Conservation (phyloP, 768 basidiomycete genomes). For the Boletus subcaerulescens region DNA sequence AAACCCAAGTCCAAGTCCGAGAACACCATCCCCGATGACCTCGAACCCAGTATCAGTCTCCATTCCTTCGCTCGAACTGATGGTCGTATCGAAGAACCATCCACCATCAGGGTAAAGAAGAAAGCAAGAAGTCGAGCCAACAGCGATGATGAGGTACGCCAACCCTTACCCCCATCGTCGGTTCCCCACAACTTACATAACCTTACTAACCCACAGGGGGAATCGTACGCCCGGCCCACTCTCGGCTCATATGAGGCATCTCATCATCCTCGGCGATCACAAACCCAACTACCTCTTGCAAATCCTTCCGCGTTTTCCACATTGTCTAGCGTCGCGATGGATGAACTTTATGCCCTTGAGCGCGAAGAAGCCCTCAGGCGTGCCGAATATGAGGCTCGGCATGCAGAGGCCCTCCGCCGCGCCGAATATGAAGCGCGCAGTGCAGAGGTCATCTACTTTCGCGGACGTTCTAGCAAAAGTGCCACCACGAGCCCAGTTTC, state of each 20-base stretch:
- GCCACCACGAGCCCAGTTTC: constrained; percentile 65
- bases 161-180: constrained; percentile 9
- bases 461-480: constrained; percentile 51
- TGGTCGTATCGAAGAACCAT: constrained; percentile 20
- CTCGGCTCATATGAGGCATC: constrained; percentile 43
- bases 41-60: constrained; percentile 25
- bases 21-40: constrained; percentile 22
- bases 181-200: constrained; percentile 30
- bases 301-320: constrained; percentile 58
- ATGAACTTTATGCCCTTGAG: constrained; percentile 87
- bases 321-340: constrained; percentile 75
- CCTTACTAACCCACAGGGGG: constrained; percentile 36
- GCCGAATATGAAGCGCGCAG: constrained; percentile 59
- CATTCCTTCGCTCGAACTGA: constrained; percentile 24
- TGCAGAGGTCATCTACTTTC: constrained; percentile 42
- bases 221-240: constrained; percentile 59
- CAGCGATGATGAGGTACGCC: constrained; percentile 79
- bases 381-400: constrained; percentile 82
- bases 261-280: constrained; percentile 29
- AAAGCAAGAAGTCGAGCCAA: constrained; percentile 77
- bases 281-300: constrained; percentile 24
- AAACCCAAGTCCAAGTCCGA: constrained; percentile 32
- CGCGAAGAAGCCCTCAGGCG: constrained; percentile 78
- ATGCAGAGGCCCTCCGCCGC: constrained; percentile 63
- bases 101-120: constrained; percentile 54